Evolutionary conservation across 73 alveolate species (phyloP).

Genomic region (Paraurostyla sp.): DNA sequence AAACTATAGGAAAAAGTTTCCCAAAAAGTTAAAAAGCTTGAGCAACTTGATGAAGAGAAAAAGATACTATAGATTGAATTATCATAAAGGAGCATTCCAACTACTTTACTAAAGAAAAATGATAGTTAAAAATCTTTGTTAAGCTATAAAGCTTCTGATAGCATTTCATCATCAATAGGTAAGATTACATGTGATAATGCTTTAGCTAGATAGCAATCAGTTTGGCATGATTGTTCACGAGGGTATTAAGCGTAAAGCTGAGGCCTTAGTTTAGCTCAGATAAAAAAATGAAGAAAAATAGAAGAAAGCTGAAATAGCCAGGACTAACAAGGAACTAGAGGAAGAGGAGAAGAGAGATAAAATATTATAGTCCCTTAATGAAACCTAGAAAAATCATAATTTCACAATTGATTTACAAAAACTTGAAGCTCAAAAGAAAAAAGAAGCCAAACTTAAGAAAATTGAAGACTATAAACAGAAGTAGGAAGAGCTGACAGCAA

Average conservation of each 20-base stretch:
- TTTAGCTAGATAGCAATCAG: too few relatives aligned
- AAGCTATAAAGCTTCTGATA: not conserved
- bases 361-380: not conserved
- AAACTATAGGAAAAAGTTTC: not conserved
- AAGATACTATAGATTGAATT: too few relatives aligned
- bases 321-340: constrained; percentile 16
- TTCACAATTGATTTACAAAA: not conserved
- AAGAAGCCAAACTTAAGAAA: not conserved
- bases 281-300: not conserved
- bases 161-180: not conserved
- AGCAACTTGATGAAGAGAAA: not conserved
- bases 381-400: not conserved
- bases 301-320: constrained; percentile 1
- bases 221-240: not conserved
- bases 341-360: constrained; percentile 24
- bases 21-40: not conserved
- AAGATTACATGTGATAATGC: not conserved
- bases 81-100: too few relatives aligned
- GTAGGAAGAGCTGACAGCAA: not conserved
- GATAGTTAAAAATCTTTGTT: not conserved
- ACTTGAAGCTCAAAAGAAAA: not conserved
- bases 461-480: not conserved
- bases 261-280: not conserved
- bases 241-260: constrained; percentile 31
- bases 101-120: not conserved